Base-by-base conservation (phyloP, 306 rosid genomes). In the Heteromeles arbutifolia region DNA sequence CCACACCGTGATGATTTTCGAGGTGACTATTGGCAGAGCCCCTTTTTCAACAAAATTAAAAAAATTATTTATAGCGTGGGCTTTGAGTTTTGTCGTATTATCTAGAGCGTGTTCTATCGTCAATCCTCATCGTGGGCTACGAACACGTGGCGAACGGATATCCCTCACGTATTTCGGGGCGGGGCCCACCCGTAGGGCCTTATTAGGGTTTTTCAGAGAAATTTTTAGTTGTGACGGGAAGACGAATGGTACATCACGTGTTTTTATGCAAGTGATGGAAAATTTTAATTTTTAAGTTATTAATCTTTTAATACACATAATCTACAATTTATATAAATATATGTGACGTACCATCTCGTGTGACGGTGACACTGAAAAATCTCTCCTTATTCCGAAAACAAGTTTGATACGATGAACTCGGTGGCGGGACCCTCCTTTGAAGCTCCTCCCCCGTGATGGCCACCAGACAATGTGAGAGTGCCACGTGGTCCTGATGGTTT, bases 81-180 rank as follows among this genome's bases (percentile, higher is more conserved):
- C 82, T 83, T 82, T 69, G 56, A 44, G 48, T 78, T 84, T 89
- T 92, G 96, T 92, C 93, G 97, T 86, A 89, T 86, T 81, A 11
- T 31, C 11, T 37, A 74, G 82, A 77, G 80, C 74, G 70, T 77
- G 73, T 74, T 80, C 74, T 29, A 61, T 69, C 74, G 56, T 41
- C 69, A 44, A 65, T 69, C 74, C 56, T 41, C 69, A 44, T 71
- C 32, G 74, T 75, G 86, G 79, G 74, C 61, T 37, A 65, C 62
- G 43, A 73, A 73, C 92, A 88, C 85, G 83, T 82, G 92, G 79
- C 85, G 39, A 67, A 28, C 25, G 78, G 15, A 67, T 1, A 73
- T 56, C 67, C 48, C 73, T 70, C 69, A 56, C 71, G 79, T 68
- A n/a, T 81, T 48, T 11, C 41, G 1, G 11, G n/a, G 74, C 19